Base-by-base conservation (phyloP, 306 rosid species). In the Casuarina equisetifolia region DNA sequence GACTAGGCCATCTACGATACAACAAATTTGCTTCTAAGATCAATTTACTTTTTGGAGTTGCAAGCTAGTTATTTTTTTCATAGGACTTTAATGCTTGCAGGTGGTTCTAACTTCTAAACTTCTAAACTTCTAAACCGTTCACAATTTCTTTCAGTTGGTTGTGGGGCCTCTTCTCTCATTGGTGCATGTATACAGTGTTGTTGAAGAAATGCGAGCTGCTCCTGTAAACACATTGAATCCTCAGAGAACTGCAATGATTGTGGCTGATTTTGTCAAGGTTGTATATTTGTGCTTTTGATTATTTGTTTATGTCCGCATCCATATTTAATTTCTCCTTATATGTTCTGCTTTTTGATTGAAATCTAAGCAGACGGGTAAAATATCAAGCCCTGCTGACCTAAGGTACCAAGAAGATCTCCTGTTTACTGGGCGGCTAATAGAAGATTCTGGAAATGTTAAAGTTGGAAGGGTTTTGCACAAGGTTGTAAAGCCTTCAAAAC, bases 221-320 rank as follows among this genome's bases (percentile, higher is more conserved):
- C 97, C 98, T 38, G 74, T 95, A 77, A 89, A 92, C 85, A 95
- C 98, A 40, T 81, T 95, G 84, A 92, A 92, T 87, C 96, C 97
- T 12, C 97, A 86, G 86, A 91, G 97, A 85, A 91, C 97, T 39
- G 97, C 96, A 44, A 80, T 95, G 93, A 72, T 95, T 52, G 96
- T 95, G 74, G 91, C 97, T 39, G 92, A 95, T 91, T 95, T 88
- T 82, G 69, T 95, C 59, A 82, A 89, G 96, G 97, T 88, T 43
- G 16, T 63, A 64, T 36, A 6, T 38, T 54, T 44, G 4, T 19
- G 35, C 16, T 71, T 77, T 67, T 66, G 75, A 45, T 82, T 42
- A 44, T 66, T 63, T 62, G 36, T 63, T 62, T 51, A 72, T 11
- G 25, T 61, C 32, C 12, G 4, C 3, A 35, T 11, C 3, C 16